phyloP scores from a whole-genome alignment of 192 early-diverging fungal species.

The Haplosporangium gracile region DNA sequence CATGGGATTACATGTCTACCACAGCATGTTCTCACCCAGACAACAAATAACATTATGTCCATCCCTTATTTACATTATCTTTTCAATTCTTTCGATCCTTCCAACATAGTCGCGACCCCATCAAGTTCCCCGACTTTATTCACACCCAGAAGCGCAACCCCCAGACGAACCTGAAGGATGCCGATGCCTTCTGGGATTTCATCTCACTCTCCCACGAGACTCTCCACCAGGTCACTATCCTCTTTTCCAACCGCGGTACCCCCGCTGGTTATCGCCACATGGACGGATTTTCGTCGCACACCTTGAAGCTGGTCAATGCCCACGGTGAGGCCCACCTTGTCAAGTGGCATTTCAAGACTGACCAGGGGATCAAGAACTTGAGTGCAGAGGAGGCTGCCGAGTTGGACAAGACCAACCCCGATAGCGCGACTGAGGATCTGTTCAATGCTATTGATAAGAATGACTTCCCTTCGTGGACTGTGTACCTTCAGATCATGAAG shows the following conservation, averaged over 20 bases:
- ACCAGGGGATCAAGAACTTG: slow-evolving; percentile 84
- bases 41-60: neutral
- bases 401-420: slow-evolving; percentile 75
- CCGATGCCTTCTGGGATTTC: slow-evolving; percentile 86
- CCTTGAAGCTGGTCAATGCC: slow-evolving; percentile 78
- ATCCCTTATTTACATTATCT: neutral
- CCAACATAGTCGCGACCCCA: slow-evolving; percentile 68
- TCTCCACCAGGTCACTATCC: slow-evolving; percentile 83
- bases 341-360: slow-evolving; percentile 90
- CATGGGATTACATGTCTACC: neutral
- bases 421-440: slow-evolving; percentile 82
- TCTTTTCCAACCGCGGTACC: slow-evolving; percentile 88
- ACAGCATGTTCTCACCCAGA: neutral
- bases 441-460: slow-evolving; percentile 78
- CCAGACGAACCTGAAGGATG: slow-evolving; percentile 77
- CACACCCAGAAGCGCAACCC: slow-evolving; percentile 90
- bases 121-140: slow-evolving; percentile 89
- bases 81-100: neutral
- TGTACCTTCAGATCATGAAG: slow-evolving; percentile 82
- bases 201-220: slow-evolving; percentile 82
- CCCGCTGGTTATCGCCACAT: slow-evolving; percentile 87
- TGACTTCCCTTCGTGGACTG: slow-evolving; percentile 79
- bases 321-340: slow-evolving; percentile 78
- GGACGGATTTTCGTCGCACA: slow-evolving; percentile 87
- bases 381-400: slow-evolving; percentile 70